Evolutionary conservation across 805 yeast species (phyloP), one percentile per base, ranked within the genome.

Genomic region (Schizosaccharomyces japonicus): DNA sequence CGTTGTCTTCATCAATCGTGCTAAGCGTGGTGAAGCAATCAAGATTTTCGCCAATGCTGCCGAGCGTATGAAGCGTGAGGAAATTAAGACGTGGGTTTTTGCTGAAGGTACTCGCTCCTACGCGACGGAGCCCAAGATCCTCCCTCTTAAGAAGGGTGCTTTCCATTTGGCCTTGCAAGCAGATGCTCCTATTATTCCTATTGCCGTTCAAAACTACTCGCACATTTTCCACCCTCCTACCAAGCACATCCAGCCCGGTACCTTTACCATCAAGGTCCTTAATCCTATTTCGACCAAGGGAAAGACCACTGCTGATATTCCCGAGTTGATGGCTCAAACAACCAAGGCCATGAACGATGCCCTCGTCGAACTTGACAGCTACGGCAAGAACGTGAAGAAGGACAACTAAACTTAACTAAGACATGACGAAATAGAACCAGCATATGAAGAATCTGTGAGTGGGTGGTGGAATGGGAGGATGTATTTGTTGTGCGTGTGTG

Each of bases 61-160:
- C 48, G 60, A 63, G 8, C 66, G 67, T 25, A 67, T 90, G 60
- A 76, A 75, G 58, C 57, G 60, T 3, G 67, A 75, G 45, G 73
- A 75, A 57, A 76, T 85, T 55, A 81, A 79, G 13, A 69, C 90
- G 23, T 90, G 78, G 70, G 75, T 90, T 64, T 90, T 85, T 68
- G 95, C 96, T 25, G 99, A 90, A 63, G 99, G 99, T 26, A 90
- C 98, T 1, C 73, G 99, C 62, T 83, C 95, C 0, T 80, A 78
- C 53, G 64, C 79, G 8, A 63, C 72, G 23, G 69, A 68, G 31
- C 77, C 92, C 47, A 74, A 69, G 3, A 63, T 90, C 59, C 68
- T 83, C 46, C 93, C 94, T 1, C 83, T 90, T 66, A 90, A 90
- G 63, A 90, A 90, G 60, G 99, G 99, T 49, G 95, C 96, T 0